Evolutionary conservation across 495 filamentous ascomycete genomes (phyloP), one percentile per base, ranked within the genome.

Genomic region (Penicillium paradoxum): DNA sequence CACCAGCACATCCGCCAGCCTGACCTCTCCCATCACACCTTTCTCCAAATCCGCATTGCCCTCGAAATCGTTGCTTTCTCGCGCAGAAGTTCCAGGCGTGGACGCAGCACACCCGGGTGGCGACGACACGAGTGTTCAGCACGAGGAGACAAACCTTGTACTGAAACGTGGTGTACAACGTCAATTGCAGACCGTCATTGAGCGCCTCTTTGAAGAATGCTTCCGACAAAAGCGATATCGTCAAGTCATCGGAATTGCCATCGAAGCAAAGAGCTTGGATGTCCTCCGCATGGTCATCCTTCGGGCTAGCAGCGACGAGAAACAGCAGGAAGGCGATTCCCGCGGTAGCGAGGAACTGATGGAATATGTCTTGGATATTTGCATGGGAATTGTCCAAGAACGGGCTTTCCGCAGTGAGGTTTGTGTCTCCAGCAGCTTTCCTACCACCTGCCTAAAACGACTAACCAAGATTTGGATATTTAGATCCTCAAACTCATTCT

Each of bases 371-470:
- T 70, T 99, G 55, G 83, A 91, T 52, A 96, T 99, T 45, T 96
- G 90, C 75, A 96, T 99, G 93, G 88, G 90, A 36, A 86, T 97
- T 51, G 91, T 99, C 30, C 93, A 97, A 67, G 95, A 99, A 66
- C 84, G 93, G 46, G 81, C 83, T 27, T 80, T 97, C 66, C 83
- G 95, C 44, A 87, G 85, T 60, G 83, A 87, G 79, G 83, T 86
- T 73, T 60, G 74, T 57, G 25, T 40, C 47, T 34, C 57, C 60
- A 30, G 45, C 25, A 15, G 4, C 18, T 15, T 48, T 48, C 49
- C 30, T 53, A 14, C 45, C 59, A 21, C 39, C 39, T 10, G 0
- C 0, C 18, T 5, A 8, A 21, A 17, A 19, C 49, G 57, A 30
- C 60, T 71, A 51, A 66, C 57, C 41, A 59, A 62, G 45, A 5